phyloP scores from a whole-genome alignment of 202 grass and related monocot species.

The Musa balbisiana region DNA sequence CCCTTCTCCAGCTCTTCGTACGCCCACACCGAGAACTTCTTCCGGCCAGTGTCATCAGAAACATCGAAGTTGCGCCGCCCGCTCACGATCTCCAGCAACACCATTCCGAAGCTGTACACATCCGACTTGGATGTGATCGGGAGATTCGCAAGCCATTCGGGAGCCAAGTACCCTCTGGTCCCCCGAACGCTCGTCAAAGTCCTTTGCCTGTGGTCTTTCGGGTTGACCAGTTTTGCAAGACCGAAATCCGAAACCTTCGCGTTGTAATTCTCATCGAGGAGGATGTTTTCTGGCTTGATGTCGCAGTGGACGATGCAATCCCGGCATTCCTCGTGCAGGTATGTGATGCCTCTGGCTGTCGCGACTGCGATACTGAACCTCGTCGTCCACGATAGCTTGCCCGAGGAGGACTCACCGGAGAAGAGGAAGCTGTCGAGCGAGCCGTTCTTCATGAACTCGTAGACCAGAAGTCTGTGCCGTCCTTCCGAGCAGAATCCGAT shows the following conservation, averaged over 20 bases:
- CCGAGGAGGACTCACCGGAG: slow-evolving; percentile 10
- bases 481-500: too few relatives aligned
- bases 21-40: slow-evolving; percentile 85
- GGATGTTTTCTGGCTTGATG: slow-evolving; percentile 96
- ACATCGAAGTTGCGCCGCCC: slow-evolving; percentile 83
- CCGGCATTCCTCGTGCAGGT: slow-evolving; percentile 92
- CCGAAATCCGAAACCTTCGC: slow-evolving; percentile 94
- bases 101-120: slow-evolving; percentile 96
- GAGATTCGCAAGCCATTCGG: slow-evolving; percentile 94
- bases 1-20: slow-evolving; percentile 87
- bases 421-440: slow-evolving; percentile 82
- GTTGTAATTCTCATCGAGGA: slow-evolving; percentile 67
- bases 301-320: slow-evolving; percentile 94
- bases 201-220: slow-evolving; percentile 76
- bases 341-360: slow-evolving; percentile 77
- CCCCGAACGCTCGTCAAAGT: slow-evolving; percentile 77
- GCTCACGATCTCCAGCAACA: slow-evolving; percentile 75
- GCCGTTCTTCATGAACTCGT: slow-evolving; percentile 97
- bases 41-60: slow-evolving; percentile 52
- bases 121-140: slow-evolving; percentile 90
- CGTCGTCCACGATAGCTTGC: slow-evolving; percentile 43
- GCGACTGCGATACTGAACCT: slow-evolving; percentile 64
- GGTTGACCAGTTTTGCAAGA: slow-evolving; percentile 72
- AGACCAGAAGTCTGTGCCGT: too few relatives aligned
- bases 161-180: slow-evolving; percentile 76